phyloP scores from a whole-genome alignment of 495 filamentous ascomycete species.

The Bacidia gigantensis region DNA sequence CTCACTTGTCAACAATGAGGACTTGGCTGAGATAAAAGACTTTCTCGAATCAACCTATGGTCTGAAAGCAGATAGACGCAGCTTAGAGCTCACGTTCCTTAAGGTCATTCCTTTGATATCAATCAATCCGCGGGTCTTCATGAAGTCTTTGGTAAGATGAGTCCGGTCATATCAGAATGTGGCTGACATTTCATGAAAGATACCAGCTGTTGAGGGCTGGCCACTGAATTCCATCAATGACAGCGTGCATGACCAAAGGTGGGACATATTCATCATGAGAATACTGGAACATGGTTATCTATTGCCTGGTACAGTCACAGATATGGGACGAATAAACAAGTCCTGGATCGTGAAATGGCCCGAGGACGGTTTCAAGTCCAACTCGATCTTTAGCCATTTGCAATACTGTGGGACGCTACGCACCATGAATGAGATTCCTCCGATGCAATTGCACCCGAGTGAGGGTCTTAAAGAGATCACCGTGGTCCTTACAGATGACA shows the following conservation, averaged over 20 bases:
- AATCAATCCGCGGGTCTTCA: constrained; percentile 26
- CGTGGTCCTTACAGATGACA: constrained; percentile 20
- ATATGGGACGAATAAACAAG: constrained; percentile 15
- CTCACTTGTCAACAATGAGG: constrained; percentile 24
- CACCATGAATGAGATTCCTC: constrained; percentile 23
- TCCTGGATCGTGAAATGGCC: constrained; percentile 28
- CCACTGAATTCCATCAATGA: constrained; percentile 13
- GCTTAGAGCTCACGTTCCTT: constrained; percentile 22
- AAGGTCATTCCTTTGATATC: constrained; percentile 23
- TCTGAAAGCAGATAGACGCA: constrained; percentile 19
- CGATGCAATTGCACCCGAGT: constrained; percentile 18
- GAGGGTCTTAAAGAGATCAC: constrained; percentile 16
- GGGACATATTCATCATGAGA: constrained; percentile 21
- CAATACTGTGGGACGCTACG: constrained; percentile 19
- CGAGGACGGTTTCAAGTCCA: constrained; percentile 23
- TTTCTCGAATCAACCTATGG: constrained; percentile 25
- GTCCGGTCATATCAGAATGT: no score
- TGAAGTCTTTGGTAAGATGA: constrained; percentile 18
- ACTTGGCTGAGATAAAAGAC: constrained; percentile 19
- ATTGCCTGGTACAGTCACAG: constrained; percentile 18
- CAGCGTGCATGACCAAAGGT: constrained; percentile 8
- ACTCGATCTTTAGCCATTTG: constrained; percentile 19
- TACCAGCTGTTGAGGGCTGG: constrained; percentile 20
- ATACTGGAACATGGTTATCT: constrained; percentile 20
- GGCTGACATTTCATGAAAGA: no score